A percentile compares a stretch with the other conserved stretches of the same genome.
These are phyloP conservation scores for Fragilariopsis cylindrus DNA, from an alignment of 108 stramenopile genomes.

Conservation along the genomic window DNA sequence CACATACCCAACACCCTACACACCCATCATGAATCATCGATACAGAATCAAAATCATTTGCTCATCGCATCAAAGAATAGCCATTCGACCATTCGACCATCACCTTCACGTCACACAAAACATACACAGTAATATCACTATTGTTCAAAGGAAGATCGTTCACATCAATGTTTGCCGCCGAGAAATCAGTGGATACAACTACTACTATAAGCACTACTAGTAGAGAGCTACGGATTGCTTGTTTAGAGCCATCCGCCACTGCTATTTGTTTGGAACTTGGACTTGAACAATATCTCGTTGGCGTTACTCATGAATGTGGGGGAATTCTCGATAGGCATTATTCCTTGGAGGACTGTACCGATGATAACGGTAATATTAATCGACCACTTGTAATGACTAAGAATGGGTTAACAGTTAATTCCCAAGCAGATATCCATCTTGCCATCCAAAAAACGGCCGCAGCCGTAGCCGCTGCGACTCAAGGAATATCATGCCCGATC, in stretches of 20 bases:
- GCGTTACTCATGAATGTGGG: constrained; percentile 82
- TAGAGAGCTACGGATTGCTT: constrained; percentile 57
- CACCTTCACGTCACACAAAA: too few relatives aligned
- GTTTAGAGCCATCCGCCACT: constrained; percentile 73
- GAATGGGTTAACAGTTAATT: constrained; percentile 34
- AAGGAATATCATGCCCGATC: not conserved
- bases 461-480: not conserved
- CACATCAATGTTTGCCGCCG: too few relatives aligned
- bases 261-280: constrained; percentile 77
- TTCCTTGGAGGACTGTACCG: not conserved
- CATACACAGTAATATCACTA: too few relatives aligned
- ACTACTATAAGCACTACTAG: too few relatives aligned
- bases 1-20: too few relatives aligned
- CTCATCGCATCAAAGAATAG: too few relatives aligned
- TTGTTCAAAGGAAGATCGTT: too few relatives aligned
- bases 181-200: too few relatives aligned
- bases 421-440: constrained; percentile 49
- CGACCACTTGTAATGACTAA: constrained; percentile 32
- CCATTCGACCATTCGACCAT: too few relatives aligned
- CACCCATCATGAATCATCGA: too few relatives aligned
- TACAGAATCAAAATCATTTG: too few relatives aligned
- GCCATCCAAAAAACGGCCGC: constrained; percentile 30
- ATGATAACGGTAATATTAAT: constrained; percentile 4
- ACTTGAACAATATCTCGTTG: constrained; percentile 53
- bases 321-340: constrained; percentile 4